Base-by-base conservation (phyloP, 495 filamentous ascomycete species). In the Penicillium steckii region DNA sequence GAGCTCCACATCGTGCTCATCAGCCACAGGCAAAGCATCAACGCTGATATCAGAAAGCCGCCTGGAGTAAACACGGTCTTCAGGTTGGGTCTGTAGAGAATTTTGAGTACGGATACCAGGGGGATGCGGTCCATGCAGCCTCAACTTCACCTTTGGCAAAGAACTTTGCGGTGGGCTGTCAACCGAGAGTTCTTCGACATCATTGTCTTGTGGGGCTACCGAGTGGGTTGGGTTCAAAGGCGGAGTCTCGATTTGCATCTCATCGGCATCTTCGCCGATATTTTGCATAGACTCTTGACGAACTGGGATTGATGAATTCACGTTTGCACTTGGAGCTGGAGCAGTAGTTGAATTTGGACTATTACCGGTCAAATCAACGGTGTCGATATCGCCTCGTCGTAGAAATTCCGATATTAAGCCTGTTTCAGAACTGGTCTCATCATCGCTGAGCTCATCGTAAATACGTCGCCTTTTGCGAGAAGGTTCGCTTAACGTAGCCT, bases 331-430 rank as follows among this genome's bases (percentile, higher is more conserved):
- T 8, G 15, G 8, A n/a, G n/a, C 33, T 6, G 33, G 7, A 15
- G 33, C 15, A 37, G n/a, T 37, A 15, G 15, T n/a, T 7, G 15
- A 15, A 7, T 3, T 63, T 9, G 25, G 13, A 8, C 10, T 19
- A 8, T 24, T 15, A 18, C 26, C 41, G 5, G 69, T 70, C 19
- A 74, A 59, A 60, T 74, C 70, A 49, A 72, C 27, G 9, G 32
- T 23, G 19, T 47, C 44, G 15, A 37, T 18, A 15, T 37, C 33
- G n/a, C 33, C 33, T 7, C 33, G 33, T 37, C 33, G 33, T n/a
- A 37, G 3, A 18, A 37, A 4, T 15, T 37, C 33, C 15, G 33
- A 37, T 3, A 37, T 15, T 15, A 18, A 15, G 6, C 33, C 33
- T 2, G 33, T 25, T 2, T 40, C 18, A 18, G 4, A 38, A 3